Conservation (phyloP, 345 rosid genomes). For the Psidium guajava region DNA sequence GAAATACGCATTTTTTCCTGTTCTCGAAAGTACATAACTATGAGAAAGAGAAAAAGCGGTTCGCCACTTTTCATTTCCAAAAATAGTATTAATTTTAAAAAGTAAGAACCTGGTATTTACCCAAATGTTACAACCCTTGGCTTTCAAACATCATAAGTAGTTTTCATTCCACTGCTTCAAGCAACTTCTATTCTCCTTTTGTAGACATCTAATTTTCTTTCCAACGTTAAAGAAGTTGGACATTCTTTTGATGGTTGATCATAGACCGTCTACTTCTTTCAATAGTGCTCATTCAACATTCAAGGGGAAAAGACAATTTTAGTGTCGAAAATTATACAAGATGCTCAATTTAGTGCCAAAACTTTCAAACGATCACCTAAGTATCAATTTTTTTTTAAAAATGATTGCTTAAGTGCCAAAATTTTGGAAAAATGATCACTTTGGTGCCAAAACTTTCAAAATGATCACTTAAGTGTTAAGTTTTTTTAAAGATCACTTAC, state of each 20-base stretch:
- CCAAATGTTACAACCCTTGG: not conserved
- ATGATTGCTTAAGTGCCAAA: no score
- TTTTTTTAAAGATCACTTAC: no score
- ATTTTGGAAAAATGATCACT: no score
- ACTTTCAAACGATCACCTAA: no score
- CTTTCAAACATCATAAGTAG: not conserved
- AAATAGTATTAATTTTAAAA: no score
- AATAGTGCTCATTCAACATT: not conserved
- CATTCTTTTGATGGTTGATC: not conserved
- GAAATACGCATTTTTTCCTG: not conserved
- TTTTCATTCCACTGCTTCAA: not conserved
- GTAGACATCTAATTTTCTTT: not conserved
- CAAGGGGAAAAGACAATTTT: no score
- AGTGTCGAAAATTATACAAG: no score
- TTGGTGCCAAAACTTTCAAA: no score
- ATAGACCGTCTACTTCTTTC: not conserved
- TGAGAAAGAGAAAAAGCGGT: not conserved
- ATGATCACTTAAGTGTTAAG: no score
- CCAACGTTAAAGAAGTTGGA: not conserved
- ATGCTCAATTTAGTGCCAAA: no score
- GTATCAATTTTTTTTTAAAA: no score
- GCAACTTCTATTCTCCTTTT: not conserved
- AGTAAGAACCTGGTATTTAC: not conserved
- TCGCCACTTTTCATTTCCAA: not conserved
- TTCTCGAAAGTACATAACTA: not conserved